Conservation (phyloP, 164 flowering plant genomes). For the Annona squamosa region DNA sequence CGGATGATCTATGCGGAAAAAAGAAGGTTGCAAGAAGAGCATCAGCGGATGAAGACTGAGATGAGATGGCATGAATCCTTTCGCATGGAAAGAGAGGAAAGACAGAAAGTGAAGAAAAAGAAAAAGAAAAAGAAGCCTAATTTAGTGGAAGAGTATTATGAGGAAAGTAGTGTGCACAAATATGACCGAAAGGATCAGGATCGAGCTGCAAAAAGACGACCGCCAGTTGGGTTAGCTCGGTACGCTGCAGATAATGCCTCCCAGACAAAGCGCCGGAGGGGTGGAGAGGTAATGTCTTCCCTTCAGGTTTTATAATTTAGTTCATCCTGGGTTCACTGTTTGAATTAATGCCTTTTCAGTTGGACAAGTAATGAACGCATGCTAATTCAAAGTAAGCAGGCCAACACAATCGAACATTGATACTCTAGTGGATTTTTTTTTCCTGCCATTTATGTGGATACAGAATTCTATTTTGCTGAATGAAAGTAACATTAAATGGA, state of each 20-base stretch:
- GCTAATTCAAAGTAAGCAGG: too few relatives aligned
- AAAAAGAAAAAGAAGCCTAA: constrained; percentile 43
- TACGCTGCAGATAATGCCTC: constrained; percentile 44
- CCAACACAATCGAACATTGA: too few relatives aligned
- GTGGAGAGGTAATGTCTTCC: constrained; percentile 69
- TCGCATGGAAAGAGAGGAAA: constrained; percentile 52
- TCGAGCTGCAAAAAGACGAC: constrained; percentile 46
- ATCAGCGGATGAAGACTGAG: constrained; percentile 42
- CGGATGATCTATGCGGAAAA: constrained; percentile 41
- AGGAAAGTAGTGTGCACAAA: constrained; percentile 42
- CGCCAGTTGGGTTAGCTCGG: constrained; percentile 39
- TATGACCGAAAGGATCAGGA: constrained; percentile 60
- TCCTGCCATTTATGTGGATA: too few relatives aligned
- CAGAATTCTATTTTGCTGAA: too few relatives aligned
- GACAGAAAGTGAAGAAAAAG: constrained; percentile 45
- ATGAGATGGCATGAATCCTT: constrained; percentile 45
- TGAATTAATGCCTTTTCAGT: too few relatives aligned
- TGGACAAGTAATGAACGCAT: too few relatives aligned
- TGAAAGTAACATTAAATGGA: too few relatives aligned
- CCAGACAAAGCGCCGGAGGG: constrained; percentile 74
- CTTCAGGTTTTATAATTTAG: background rate
- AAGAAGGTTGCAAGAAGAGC: constrained; percentile 36
- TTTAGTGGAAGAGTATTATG: constrained; percentile 42
- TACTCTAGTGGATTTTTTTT: too few relatives aligned
- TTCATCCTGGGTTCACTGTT: too few relatives aligned